phyloP scores from a whole-genome alignment of 129 eudicot genomes.

The Flaveria brownii region DNA sequence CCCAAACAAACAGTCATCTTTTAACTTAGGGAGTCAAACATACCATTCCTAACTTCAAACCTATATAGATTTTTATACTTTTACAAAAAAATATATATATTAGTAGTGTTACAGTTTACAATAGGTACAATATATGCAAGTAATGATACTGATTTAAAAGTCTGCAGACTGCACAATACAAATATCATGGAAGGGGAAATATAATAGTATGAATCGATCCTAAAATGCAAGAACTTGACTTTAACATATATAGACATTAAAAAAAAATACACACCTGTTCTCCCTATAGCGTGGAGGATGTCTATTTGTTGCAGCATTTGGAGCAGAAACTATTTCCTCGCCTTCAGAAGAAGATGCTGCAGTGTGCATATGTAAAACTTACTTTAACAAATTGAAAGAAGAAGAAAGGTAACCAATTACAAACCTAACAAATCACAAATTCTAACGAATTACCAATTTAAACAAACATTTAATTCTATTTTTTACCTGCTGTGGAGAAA shows the following conservation, averaged over 20 bases:
- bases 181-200: background rate
- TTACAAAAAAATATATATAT: background rate
- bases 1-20: background rate
- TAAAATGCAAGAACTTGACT: background rate
- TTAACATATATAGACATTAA: background rate
- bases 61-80: background rate
- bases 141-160: background rate
- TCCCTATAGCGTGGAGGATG: conserved; percentile 57
- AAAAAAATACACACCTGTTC: conserved; percentile 45
- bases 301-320: conserved; percentile 40
- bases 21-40: background rate
- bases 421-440: background rate
- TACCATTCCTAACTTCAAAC: conserved; percentile 3
- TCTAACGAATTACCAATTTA: background rate
- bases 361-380: conserved; percentile 20
- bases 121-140: background rate
- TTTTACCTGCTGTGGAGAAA: conserved; percentile 59
- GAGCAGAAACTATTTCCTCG: conserved; percentile 59
- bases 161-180: background rate
- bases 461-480: background rate
- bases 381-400: background rate
- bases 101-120: background rate
- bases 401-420: background rate
- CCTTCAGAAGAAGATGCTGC: conserved; percentile 64
- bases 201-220: background rate